Evolutionary conservation across 176 grass and related monocot genomes (phyloP).

Genomic region (Paspalum notatum): DNA sequence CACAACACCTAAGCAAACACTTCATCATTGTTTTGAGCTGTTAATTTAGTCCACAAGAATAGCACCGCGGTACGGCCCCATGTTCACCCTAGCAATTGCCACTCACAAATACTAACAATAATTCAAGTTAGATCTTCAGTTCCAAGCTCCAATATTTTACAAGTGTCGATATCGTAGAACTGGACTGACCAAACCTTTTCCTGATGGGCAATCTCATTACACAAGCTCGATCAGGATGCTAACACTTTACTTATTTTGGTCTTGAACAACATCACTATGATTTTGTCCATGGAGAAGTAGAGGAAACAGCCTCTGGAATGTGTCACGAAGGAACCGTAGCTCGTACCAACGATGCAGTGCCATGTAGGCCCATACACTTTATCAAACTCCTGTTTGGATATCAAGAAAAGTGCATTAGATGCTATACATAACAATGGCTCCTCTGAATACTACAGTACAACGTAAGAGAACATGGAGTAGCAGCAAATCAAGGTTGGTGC

Average conservation of each 20-base stretch:
- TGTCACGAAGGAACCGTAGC: conserved; percentile 81
- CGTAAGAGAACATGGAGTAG: neutral
- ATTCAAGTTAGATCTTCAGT: conserved; percentile 32
- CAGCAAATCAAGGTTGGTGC: neutral
- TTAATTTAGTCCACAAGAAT: conserved; percentile 15
- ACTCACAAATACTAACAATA: conserved; percentile 4
- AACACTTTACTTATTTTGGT: conserved; percentile 69
- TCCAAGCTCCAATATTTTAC: conserved; percentile 29
- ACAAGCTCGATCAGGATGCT: conserved; percentile 29
- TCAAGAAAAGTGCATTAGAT: conserved; percentile 25
- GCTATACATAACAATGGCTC: neutral
- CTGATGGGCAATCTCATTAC: conserved; percentile 25
- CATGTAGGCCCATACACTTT: conserved; percentile 68
- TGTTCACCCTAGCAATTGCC: conserved; percentile 23
- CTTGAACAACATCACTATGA: conserved; percentile 82
- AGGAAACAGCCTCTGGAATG: conserved; percentile 74
- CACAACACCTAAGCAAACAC: conserved; percentile 17
- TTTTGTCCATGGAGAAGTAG: conserved; percentile 88
- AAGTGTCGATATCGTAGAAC: conserved; percentile 12
- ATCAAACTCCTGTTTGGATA: conserved; percentile 73
- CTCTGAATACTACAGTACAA: neutral
- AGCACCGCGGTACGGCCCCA: conserved; percentile 6
- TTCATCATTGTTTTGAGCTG: conserved; percentile 35
- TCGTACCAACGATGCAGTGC: conserved; percentile 87
- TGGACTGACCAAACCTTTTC: conserved; percentile 25